phyloP scores from a whole-genome alignment of 805 yeast species.

The Wickerhamiella occidentalis region DNA sequence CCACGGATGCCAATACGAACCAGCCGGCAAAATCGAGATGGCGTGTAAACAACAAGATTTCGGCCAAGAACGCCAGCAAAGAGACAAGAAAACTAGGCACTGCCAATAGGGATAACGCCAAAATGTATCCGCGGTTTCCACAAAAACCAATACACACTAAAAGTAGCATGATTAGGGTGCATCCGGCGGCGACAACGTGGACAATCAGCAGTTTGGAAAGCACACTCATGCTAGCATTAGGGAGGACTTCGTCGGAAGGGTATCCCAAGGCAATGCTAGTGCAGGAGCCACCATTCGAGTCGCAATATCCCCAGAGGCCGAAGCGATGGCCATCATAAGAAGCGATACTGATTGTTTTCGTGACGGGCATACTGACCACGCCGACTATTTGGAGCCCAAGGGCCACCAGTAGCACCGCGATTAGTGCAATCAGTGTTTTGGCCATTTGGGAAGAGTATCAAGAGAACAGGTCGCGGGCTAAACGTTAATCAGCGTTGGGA shows the following conservation, averaged over 20 bases:
- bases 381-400: constrained; percentile 48
- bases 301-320: constrained; percentile 65
- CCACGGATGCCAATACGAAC: constrained; percentile 61
- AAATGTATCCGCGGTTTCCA: constrained; percentile 34
- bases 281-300: constrained; percentile 28
- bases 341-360: constrained; percentile 38
- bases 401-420: constrained; percentile 36
- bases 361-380: constrained; percentile 49
- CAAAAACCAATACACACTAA: constrained; percentile 33
- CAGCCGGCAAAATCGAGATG: constrained; percentile 75
- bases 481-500: constrained; percentile 4
- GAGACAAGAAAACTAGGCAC: constrained; percentile 58
- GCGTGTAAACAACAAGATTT: constrained; percentile 64
- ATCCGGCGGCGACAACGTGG: constrained; percentile 52
- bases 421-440: constrained; percentile 16
- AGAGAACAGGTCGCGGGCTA: background rate
- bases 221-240: constrained; percentile 51
- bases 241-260: constrained; percentile 29
- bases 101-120: constrained; percentile 45
- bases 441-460: background rate
- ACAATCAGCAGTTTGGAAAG: constrained; percentile 52
- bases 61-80: constrained; percentile 67
- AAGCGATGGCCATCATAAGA: constrained; percentile 39
- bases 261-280: constrained; percentile 37
- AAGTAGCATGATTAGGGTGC: constrained; percentile 38